Conservation (phyloP, 345 rosid genomes). For the Stellera chamaejasme region DNA sequence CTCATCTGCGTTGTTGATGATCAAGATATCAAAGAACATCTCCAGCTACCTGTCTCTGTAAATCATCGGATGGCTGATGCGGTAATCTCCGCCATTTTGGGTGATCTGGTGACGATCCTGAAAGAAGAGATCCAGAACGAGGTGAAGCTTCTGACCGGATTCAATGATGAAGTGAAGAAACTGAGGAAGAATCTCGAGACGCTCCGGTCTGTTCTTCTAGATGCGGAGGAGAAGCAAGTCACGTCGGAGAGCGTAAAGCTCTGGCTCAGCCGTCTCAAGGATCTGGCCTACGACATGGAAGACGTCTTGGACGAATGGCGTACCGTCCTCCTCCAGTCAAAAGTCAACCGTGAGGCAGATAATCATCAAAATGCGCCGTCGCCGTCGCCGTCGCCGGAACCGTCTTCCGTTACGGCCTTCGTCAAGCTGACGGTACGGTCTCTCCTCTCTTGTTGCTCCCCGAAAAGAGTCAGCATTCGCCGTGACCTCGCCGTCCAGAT, state of each 20-base stretch:
- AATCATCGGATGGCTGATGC: background rate
- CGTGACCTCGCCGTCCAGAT: background rate
- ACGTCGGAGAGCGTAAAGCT: background rate
- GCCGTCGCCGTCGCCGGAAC: no score
- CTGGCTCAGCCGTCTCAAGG: slow-evolving; percentile 19
- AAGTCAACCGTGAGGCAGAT: background rate
- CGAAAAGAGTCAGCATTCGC: background rate
- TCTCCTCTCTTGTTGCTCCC: background rate
- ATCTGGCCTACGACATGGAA: slow-evolving; percentile 15
- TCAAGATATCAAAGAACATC: no score
- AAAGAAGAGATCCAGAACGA: background rate
- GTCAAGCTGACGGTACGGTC: background rate
- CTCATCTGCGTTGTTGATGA: no score
- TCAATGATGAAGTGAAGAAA: background rate
- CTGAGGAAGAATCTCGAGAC: background rate
- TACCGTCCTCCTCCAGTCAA: background rate
- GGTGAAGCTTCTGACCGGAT: background rate
- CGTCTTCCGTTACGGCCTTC: background rate
- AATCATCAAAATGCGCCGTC: no score
- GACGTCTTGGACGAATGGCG: slow-evolving; percentile 19
- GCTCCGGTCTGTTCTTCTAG: background rate
- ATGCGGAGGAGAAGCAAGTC: slow-evolving; percentile 18
- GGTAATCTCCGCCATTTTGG: background rate
- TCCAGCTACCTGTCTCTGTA: no score
- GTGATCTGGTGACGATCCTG: background rate